phyloP scores from a whole-genome alignment of 164 flowering plant genomes.

The Cinnamomum chago region DNA sequence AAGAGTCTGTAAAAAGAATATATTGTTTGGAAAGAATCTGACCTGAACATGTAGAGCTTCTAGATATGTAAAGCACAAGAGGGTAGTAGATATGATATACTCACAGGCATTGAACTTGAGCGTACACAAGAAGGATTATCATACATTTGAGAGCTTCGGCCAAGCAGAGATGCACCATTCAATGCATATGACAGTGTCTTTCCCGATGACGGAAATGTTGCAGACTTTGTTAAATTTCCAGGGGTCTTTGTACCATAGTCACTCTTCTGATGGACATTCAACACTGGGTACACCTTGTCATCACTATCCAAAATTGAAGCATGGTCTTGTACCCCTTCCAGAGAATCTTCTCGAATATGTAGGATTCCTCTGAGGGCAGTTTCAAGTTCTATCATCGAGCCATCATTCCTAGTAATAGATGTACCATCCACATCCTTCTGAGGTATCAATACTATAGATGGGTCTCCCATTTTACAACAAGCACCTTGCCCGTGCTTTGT shows the following conservation, averaged over 20 bases:
- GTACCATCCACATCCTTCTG: not conserved
- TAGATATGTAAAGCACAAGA: not conserved
- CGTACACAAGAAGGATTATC: conserved; percentile 16
- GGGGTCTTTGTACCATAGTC: conserved; percentile 2
- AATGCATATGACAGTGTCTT: conserved; percentile 6
- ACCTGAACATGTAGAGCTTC: not conserved
- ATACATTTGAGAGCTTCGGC: conserved; percentile 2
- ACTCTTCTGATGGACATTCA: conserved; percentile 1
- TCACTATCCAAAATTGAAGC: conserved; percentile 1
- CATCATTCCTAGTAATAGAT: not conserved
- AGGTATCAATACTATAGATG: not conserved
- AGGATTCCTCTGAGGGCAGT: conserved; percentile 16
- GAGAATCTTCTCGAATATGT: conserved; percentile 22
- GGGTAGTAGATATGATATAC: conserved; percentile 9
- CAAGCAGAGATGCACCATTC: conserved; percentile 8
- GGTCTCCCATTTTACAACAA: not conserved
- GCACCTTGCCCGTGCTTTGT: conserved; percentile 2
- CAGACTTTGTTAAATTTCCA: conserved; percentile 30
- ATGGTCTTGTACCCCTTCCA: conserved; percentile 6
- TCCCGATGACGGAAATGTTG: conserved; percentile 29
- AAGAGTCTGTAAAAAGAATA: not conserved
- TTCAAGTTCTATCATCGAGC: conserved; percentile 22
- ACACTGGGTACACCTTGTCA: conserved; percentile 1
- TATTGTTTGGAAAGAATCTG: not conserved
- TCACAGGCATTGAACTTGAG: conserved; percentile 46